Conservation (phyloP, 305 asterid genomes). For the Ilex paraguariensis region DNA sequence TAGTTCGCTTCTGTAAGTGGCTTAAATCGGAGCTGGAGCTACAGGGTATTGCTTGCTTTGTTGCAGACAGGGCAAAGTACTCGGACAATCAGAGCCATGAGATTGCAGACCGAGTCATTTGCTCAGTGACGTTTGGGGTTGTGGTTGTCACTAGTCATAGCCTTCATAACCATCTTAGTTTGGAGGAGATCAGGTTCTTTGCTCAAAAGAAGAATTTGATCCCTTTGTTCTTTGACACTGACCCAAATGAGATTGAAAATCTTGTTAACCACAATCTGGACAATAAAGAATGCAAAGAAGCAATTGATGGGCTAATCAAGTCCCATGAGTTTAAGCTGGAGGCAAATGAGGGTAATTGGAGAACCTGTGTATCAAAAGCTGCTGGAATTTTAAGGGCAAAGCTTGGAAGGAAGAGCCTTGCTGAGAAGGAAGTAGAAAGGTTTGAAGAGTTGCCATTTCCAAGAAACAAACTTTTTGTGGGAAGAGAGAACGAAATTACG, state of each 20-base stretch:
- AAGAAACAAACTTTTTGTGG: constrained; percentile 58
- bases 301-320: constrained; percentile 63
- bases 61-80: constrained; percentile 71
- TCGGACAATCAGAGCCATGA: constrained; percentile 76
- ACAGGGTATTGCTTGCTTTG: constrained; percentile 83
- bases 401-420: constrained; percentile 77
- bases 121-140: constrained; percentile 65
- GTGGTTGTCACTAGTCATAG: constrained; percentile 52
- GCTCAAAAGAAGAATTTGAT: constrained; percentile 86
- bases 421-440: constrained; percentile 43
- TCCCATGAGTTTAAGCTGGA: constrained; percentile 56
- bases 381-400: constrained; percentile 50
- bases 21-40: constrained; percentile 82
- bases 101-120: constrained; percentile 72
- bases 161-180: constrained; percentile 44
- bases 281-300: constrained; percentile 64
- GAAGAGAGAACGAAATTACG: constrained; percentile 63
- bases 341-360: constrained; percentile 69
- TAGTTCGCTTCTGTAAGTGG: constrained; percentile 75
- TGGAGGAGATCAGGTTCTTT: constrained; percentile 86
- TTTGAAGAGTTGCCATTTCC: constrained; percentile 66
- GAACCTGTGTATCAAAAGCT: constrained; percentile 59
- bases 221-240: constrained; percentile 66
- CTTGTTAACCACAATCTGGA: constrained; percentile 34
- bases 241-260: constrained; percentile 30